A percentile compares a stretch with the other conserved stretches of the same genome.
phyloP scores from a whole-genome alignment of 495 filamentous ascomycete species.

The Penicillium tannophilum region DNA sequence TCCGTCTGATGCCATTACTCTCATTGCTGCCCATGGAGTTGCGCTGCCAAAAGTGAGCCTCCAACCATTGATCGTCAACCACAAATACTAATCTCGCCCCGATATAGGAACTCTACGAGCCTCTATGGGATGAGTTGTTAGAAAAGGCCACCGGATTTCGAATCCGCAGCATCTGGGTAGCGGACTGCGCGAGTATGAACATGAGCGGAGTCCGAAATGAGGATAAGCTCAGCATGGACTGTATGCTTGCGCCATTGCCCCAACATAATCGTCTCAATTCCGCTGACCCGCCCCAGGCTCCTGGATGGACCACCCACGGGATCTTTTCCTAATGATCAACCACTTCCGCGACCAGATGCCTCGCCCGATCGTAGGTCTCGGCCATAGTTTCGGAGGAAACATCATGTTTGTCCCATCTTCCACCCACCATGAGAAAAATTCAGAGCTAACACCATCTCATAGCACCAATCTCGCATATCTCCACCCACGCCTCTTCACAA shows the following conservation, averaged over 20 bases:
- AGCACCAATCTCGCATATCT: neutral
- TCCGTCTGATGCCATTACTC: slow-evolving; percentile 3
- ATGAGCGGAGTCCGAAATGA: neutral
- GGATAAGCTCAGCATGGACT: slow-evolving; percentile 1
- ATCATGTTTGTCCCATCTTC: neutral
- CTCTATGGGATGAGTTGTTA: slow-evolving; percentile 1
- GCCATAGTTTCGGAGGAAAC: neutral
- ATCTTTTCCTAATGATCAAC: slow-evolving; percentile 6
- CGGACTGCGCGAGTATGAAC: neutral
- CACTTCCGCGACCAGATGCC: slow-evolving; percentile 7
- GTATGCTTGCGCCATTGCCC: neutral
- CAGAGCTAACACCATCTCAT: too few species aligned
- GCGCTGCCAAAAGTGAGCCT: neutral
- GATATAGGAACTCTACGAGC: slow-evolving; percentile 5
- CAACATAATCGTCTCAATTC: neutral
- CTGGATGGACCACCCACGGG: slow-evolving; percentile 4
- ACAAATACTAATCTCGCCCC: neutral
- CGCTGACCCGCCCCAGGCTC: neutral
- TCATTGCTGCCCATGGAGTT: neutral
- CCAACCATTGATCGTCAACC: neutral
- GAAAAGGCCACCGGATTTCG: neutral
- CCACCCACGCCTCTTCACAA: slow-evolving; percentile 2
- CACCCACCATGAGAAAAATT: too few species aligned
- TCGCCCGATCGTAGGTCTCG: slow-evolving; percentile 1
- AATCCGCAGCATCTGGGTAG: slow-evolving; percentile 5